Base-by-base conservation (phyloP, 2,329 filamentous ascomycete genomes). In the Ceratocystis cubensis region DNA sequence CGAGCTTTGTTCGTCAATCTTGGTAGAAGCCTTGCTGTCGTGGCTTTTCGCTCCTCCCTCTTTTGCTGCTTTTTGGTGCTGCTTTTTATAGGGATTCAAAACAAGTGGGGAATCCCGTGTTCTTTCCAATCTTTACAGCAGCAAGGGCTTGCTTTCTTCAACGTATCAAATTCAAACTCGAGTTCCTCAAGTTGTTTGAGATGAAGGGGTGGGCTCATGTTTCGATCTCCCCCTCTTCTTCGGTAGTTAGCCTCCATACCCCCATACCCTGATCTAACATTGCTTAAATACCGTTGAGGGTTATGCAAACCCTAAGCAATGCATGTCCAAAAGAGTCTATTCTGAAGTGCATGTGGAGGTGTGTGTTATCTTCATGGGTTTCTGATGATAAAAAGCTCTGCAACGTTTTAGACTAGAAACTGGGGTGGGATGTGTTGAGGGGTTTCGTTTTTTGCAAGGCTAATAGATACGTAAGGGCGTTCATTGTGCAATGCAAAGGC, bases 81-180 rank as follows among this genome's bases (percentile, higher is more conserved):
- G 13, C 41, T 30, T 63, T 63, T 50, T 63, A 48, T 63, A 13
- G 61, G 45, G 17, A 48, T 48, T 13, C 61, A 13, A 33, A 41
- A 46, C 22, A 63, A 48, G 44, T 48, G 41, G 44, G 61, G 30
- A 50, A 7, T 13, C 44, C 41, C 37, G 37, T 4, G 37, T 41
- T 13, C 41, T 63, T 15, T 48, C 17, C 44, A 63, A 63, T 25
- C 48, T 25, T 53, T 33, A 28, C 15, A 28, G 7, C 15, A 28
- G 7, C 15, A 57, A 41, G 37, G 22, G 15, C 22, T 59, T 30
- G 15, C 22, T 59, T 30, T 56, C 10, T 59, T 25, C 56, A 33
- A n/a, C 28, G 28, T 37, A 59, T 59, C 56, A 37, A 37, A 41
- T 41, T 41, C 37, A 41, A 59, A 20, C 56, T 8, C 56, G 3